These are phyloP conservation scores for Pichia sorboxylosa DNA, from an alignment of 1,139 yeast species.

Conservation along the genomic window DNA sequence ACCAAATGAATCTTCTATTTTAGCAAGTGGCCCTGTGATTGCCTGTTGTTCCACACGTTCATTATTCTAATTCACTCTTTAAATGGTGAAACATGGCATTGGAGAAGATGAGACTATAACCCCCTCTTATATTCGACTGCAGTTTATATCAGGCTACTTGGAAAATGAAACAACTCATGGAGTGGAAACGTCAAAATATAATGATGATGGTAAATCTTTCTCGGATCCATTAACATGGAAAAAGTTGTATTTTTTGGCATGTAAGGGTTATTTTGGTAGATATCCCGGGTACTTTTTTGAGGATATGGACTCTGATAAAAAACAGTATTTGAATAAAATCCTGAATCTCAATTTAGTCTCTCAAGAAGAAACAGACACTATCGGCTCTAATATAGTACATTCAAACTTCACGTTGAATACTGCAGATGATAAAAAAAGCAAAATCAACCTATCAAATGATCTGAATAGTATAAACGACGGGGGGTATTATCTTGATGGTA, in stretches of 20 bases:
- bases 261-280: conserved; percentile 11
- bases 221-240: conserved; percentile 8
- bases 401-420: background rate
- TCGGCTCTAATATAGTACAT: background rate
- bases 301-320: conserved; percentile 1
- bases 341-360: conserved; percentile 1
- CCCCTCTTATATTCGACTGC: no score
- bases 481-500: conserved; percentile 7
- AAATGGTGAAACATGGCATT: no score
- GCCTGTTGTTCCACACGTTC: no score
- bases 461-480: background rate
- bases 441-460: background rate
- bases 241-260: conserved; percentile 6
- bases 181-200: no score
- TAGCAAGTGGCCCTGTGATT: no score
- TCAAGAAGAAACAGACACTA: no score
- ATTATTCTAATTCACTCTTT: no score
- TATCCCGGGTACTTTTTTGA: conserved; percentile 9
- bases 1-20: no score
- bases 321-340: conserved; percentile 5
- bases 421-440: background rate
- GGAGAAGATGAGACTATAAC: no score
- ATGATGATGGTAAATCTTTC: background rate
- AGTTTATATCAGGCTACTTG: no score
- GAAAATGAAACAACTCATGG: no score